Conservation (phyloP, 768 basidiomycete genomes). For the Panus rudis region DNA sequence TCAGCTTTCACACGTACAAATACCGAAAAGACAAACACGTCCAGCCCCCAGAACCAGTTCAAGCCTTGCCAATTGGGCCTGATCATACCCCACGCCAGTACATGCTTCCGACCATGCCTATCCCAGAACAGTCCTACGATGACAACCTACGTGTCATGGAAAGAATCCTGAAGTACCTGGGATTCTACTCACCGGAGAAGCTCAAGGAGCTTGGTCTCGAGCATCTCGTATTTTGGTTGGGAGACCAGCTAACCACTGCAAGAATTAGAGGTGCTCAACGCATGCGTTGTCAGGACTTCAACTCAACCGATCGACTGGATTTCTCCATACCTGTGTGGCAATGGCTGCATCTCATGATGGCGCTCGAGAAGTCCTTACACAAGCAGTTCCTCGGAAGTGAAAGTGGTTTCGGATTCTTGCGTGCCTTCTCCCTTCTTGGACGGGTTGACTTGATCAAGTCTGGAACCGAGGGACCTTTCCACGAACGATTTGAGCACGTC, state of each 20-base stretch:
- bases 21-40: conserved; percentile 4
- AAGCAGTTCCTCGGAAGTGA: conserved; percentile 30
- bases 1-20: conserved; percentile 6
- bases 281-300: conserved; percentile 29
- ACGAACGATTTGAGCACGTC: conserved; percentile 27
- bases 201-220: conserved; percentile 3
- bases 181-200: not conserved
- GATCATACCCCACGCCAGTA: conserved; percentile 2
- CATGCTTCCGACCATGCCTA: conserved; percentile 7
- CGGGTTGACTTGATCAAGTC: conserved; percentile 13
- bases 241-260: conserved; percentile 33
- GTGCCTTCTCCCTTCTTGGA: conserved; percentile 16
- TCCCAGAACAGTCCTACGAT: conserved; percentile 6
- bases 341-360: conserved; percentile 37
- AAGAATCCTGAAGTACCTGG: conserved; percentile 17
- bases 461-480: conserved; percentile 16
- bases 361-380: conserved; percentile 32
- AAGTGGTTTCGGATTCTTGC: conserved; percentile 11
- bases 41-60: conserved; percentile 1
- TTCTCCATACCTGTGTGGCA: conserved; percentile 27
- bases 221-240: conserved; percentile 26
- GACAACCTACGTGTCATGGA: conserved; percentile 3
- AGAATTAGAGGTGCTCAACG: conserved; percentile 30
- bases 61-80: conserved; percentile 7
- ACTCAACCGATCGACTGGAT: conserved; percentile 31